Evolutionary conservation across 2,329 filamentous ascomycete species (phyloP), one percentile per base, ranked within the genome.

Genomic region (Ceratocystis destructans): DNA sequence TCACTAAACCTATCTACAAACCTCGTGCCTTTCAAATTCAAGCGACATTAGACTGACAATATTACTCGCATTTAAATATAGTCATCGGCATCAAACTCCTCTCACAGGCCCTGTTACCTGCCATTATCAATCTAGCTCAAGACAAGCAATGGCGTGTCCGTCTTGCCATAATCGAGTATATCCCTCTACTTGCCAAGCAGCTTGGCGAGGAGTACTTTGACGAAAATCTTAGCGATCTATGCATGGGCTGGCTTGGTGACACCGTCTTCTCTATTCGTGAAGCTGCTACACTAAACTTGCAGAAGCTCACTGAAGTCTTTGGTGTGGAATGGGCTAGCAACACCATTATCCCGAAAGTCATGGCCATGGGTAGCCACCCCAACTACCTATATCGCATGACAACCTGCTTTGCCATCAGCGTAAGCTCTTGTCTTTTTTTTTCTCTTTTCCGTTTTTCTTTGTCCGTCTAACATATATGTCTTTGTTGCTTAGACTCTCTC

Each of bases 361-460:
- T 96, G 83, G 89, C 89, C 46, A 97, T 99, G 94, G 94, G 94
- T 68, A 89, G 90, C 74, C 94, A 99, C 76, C 90, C 93, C 69
- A 99, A 99, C 79, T 99, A 99, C 76, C 87, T 99, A 64, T 99
- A 99, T 83, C 85, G 94, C 75, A 99, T 99, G 94, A 99, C 94
- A 8, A 99, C 94, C n/a, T 97, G 93, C 79, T 99, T 99, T 76
- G 94, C 94, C 69, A 95, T 99, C 71, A 93, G 91, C 72, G 94
- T 99, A 83, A 81, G 89, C 55, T 67, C 20, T 22, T 20, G 66
- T 6, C 31, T 61, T 62, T 41, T 59, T 66, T 64, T 44, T 15
- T 41, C 1, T 22, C 1, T 22, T 41, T 70, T 61, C 61, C 69
- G 71, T 55, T 71, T 46, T 48, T 7, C 46, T 48, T 20, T 8